Percentiles rank a stretch among this genome's conserved stretches.
Evolutionary conservation across 805 yeast species (phyloP).

Genomic region (Candida ulmi): DNA sequence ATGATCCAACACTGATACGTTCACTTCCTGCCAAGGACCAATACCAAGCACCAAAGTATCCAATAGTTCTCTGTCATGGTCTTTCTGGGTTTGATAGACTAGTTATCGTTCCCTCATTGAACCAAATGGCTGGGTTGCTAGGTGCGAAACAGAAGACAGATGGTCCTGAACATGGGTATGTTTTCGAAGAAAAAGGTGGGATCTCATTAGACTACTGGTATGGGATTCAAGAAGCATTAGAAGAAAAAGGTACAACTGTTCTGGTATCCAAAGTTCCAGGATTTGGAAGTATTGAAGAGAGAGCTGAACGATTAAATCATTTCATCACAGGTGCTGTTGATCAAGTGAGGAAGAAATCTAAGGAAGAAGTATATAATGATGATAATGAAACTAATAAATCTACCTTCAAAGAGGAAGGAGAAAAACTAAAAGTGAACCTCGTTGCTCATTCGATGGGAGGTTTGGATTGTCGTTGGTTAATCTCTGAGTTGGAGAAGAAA

Average conservation of each 20-base stretch:
- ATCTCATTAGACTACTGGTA: constrained; percentile 69
- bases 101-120: constrained; percentile 36
- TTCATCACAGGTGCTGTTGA: constrained; percentile 35
- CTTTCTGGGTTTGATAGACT: constrained; percentile 72
- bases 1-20: constrained; percentile 9
- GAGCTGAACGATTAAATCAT: constrained; percentile 54
- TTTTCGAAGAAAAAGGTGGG: constrained; percentile 26
- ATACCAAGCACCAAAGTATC: constrained; percentile 59
- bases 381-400: constrained; percentile 5
- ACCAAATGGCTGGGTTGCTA: constrained; percentile 21
- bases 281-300: constrained; percentile 63
- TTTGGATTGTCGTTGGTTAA: constrained; percentile 72
- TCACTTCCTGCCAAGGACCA: constrained; percentile 23
- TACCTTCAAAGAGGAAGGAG: constrained; percentile 15
- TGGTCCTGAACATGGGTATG: constrained; percentile 8
- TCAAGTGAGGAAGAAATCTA: constrained; percentile 14
- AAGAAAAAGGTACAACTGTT: constrained; percentile 59
- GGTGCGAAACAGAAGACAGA: constrained; percentile 6
- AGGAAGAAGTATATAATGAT: constrained; percentile 21
- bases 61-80: constrained; percentile 83
- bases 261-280: constrained; percentile 78
- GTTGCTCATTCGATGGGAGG: constrained; percentile 97
- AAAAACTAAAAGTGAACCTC: constrained; percentile 54
- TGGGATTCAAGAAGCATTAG: constrained; percentile 64
- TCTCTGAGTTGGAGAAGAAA: constrained; percentile 41